Percentiles rank a stretch among this genome's conserved stretches.
Conservation (phyloP, 129 eudicot species). For the Oenanthe sinensis region DNA sequence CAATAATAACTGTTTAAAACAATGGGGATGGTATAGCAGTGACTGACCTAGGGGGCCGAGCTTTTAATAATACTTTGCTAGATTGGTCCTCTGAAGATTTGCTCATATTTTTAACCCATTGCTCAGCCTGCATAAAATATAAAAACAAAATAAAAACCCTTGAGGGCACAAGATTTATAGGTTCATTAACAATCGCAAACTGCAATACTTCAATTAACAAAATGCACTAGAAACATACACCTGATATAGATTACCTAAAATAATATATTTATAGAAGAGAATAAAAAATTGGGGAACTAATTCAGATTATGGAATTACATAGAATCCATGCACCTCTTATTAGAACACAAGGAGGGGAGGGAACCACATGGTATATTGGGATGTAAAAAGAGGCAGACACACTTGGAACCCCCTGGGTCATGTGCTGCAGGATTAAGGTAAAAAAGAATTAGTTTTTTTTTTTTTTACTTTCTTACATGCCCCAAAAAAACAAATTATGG, state of each 20-base stretch:
- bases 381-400: no score
- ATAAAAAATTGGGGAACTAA: no score
- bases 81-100: conserved; percentile 35
- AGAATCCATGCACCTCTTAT: no score
- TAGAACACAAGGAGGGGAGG: no score
- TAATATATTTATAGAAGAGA: neutral
- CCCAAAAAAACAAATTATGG: no score
- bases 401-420: no score
- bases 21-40: conserved; percentile 3
- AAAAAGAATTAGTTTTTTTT: neutral
- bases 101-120: conserved; percentile 70
- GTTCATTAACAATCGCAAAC: neutral
- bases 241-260: neutral
- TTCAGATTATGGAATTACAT: no score
- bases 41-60: conserved; percentile 61
- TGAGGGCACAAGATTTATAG: neutral
- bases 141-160: neutral
- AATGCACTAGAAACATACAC: neutral
- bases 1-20: no score
- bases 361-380: no score
- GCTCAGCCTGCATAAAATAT: conserved; percentile 47
- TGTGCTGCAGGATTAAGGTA: no score
- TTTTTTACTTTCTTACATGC: neutral
- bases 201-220: neutral
- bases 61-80: conserved; percentile 44